phyloP scores from a whole-genome alignment of 2,329 filamentous ascomycete species.

The Onygena corvina region DNA sequence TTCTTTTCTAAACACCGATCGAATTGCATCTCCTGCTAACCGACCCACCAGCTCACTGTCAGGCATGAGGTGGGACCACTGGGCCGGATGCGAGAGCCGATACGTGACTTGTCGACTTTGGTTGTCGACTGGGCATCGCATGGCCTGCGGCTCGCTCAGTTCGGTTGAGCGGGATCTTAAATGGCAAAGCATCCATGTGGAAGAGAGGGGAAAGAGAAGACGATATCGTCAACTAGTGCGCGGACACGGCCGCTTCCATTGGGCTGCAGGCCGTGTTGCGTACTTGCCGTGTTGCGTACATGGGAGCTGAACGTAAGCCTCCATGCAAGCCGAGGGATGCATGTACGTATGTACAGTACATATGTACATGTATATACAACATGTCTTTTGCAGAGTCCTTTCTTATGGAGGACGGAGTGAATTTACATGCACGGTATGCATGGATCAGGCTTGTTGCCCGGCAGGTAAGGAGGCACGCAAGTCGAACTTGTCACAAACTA shows the following conservation, averaged over 20 bases:
- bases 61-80: neutral
- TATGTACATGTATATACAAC: neutral
- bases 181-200: neutral
- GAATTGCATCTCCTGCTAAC: neutral
- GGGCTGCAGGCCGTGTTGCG: constrained; percentile 3
- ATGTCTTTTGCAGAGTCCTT: neutral
- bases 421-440: no score
- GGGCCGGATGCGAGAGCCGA: neutral
- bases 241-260: neutral
- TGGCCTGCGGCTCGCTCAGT: no score
- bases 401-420: no score
- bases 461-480: neutral
- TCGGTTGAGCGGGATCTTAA: constrained; percentile 1
- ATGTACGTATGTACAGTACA: neutral
- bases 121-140: no score
- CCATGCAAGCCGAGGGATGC: neutral
- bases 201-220: neutral
- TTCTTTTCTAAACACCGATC: neutral
- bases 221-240: neutral
- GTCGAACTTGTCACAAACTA: no score
- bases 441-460: neutral
- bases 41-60: constrained; percentile 2
- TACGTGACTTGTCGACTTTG: neutral
- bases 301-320: neutral
- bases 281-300: constrained; percentile 4